A percentile compares a stretch with the other conserved stretches of the same genome.
Conservation (phyloP, 192 early-diverging fungal species). For the Chytriomyces sp. region DNA sequence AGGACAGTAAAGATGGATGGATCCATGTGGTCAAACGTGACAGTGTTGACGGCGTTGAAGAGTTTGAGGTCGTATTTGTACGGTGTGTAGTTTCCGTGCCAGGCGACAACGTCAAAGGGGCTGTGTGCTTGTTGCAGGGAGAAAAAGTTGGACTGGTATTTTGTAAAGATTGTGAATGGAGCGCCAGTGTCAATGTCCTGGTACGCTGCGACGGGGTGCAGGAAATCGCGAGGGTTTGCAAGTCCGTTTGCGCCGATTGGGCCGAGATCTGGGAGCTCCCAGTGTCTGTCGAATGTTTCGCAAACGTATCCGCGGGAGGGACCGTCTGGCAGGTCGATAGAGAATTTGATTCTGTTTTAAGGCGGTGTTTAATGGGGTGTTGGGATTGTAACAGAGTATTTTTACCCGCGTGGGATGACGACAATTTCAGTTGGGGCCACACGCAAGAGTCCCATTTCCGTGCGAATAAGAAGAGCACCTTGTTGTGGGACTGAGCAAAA, state of each 20-base stretch:
- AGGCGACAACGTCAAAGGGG: slow-evolving; percentile 95
- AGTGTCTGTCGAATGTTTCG: slow-evolving; percentile 88
- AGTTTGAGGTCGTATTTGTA: slow-evolving; percentile 88
- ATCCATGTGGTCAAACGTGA: slow-evolving; percentile 91
- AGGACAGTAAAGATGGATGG: slow-evolving; percentile 98
- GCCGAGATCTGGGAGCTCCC: slow-evolving; percentile 93
- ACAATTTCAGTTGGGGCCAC: slow-evolving; percentile 89
- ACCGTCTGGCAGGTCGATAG: slow-evolving; percentile 78
- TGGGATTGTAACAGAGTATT: neutral
- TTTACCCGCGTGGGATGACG: slow-evolving; percentile 83
- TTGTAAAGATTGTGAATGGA: slow-evolving; percentile 74
- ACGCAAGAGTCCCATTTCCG: slow-evolving; percentile 85
- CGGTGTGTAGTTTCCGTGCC: slow-evolving; percentile 96
- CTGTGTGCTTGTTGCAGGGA: slow-evolving; percentile 67
- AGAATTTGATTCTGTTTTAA: slow-evolving; percentile 74
- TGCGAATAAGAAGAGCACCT: slow-evolving; percentile 84
- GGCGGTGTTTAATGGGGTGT: neutral
- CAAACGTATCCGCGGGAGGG: slow-evolving; percentile 88
- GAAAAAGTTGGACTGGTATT: slow-evolving; percentile 85
- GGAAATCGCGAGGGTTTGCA: slow-evolving; percentile 93
- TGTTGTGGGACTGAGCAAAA: slow-evolving; percentile 80
- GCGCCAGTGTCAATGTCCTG: slow-evolving; percentile 59
- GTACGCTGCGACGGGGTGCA: slow-evolving; percentile 83
- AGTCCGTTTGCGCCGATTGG: slow-evolving; percentile 96
- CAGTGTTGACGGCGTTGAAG: slow-evolving; percentile 86